phyloP scores from a whole-genome alignment of 1,284 basidiomycete genomes.

The Moniliella sp. region DNA sequence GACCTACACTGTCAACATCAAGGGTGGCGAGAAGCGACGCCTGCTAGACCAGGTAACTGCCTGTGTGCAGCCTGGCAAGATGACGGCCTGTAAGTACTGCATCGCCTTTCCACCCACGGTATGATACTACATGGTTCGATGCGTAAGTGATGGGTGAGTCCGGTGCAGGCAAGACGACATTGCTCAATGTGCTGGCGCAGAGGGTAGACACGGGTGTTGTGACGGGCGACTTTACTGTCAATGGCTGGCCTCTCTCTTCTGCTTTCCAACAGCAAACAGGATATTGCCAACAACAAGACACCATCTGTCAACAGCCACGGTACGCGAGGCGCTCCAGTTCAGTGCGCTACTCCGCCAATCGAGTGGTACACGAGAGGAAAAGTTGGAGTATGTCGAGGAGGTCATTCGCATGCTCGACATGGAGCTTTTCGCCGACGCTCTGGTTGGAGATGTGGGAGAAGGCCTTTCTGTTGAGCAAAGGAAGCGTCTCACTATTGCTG shows the following conservation, averaged over 20 bases:
- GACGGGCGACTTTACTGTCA: conserved; percentile 1
- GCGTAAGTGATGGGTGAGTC: conserved; percentile 23
- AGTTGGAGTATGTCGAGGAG: conserved; percentile 2
- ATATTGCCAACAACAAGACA: conserved; percentile 2
- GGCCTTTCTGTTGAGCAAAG: conserved; percentile 2
- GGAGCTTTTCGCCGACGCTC: conserved; percentile 1
- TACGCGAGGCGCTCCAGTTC: conserved; percentile 2
- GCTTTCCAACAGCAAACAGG: conserved; percentile 1
- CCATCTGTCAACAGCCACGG: conserved; percentile 1
- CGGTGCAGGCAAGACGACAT: conserved; percentile 8
- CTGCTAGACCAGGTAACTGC: conserved; percentile 35
- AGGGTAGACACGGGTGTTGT: conserved; percentile 1
- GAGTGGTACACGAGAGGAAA: conserved; percentile 1
- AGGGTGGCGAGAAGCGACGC: conserved; percentile 10
- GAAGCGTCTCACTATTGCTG: conserved; percentile 3
- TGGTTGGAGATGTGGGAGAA: conserved; percentile 2
- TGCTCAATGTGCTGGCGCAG: conserved; percentile 3
- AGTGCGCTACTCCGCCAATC: conserved; percentile 2
- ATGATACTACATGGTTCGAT: no score
- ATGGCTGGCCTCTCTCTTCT: neutral
- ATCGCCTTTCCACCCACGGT: neutral
- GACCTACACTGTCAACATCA: conserved; percentile 16
- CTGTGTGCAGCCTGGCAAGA: conserved; percentile 15
- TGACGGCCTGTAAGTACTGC: conserved; percentile 8
- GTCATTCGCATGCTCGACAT: conserved; percentile 2